Evolutionary conservation across 2,329 filamentous ascomycete species (phyloP), one percentile per base, ranked within the genome.

Genomic region (Clonostachys rhizophaga): DNA sequence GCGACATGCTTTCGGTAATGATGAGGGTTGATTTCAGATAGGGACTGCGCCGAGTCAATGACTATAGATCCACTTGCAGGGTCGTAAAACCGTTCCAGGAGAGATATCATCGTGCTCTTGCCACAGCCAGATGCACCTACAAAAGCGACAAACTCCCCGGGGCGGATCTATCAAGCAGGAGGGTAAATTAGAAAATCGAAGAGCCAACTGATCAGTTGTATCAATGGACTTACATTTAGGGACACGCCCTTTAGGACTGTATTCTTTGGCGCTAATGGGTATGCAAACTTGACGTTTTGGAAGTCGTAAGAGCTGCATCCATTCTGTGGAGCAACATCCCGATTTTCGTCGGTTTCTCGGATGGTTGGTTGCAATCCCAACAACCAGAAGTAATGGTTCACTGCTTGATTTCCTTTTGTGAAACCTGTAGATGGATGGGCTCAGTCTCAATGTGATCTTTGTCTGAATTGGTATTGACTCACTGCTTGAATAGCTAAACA

Each of bases 1-100:
- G 91, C 85, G 58, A 99, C 91, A 56, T 97, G 90, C 61, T 92
- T 89, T 48, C 94, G 86, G 51, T 97, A 72, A 92, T 92, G 97
- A 45, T 83, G 82, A 36, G 97, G 76, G 59, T 97, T 97, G 44
- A 97, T 72, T 1, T 76, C 86, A 57, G 81, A 81, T 1, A 74
- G 56, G 47, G 96, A 84, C 61, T 95, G 86, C 54, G 86, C 83
- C 3, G 24, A 30, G 61, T 97, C 94, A 11, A 99, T 72, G 49
- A 84, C 77, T 1, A 97, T 83, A 17, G 78, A 69, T 17, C 94
- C 94, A 34, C 79, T 79, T 34, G 96, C 88, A 0, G 92, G 92
- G 48, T 91, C 83, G 63, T 99, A 99, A 65, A 97, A 97, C 16
- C 94, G 83, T 68, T 97, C 92, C 2, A 97, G 84, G 18, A 99